A percentile compares a stretch with the other conserved stretches of the same genome.
phyloP scores from a whole-genome alignment of 768 basidiomycete species.

The Phaffia australis region DNA sequence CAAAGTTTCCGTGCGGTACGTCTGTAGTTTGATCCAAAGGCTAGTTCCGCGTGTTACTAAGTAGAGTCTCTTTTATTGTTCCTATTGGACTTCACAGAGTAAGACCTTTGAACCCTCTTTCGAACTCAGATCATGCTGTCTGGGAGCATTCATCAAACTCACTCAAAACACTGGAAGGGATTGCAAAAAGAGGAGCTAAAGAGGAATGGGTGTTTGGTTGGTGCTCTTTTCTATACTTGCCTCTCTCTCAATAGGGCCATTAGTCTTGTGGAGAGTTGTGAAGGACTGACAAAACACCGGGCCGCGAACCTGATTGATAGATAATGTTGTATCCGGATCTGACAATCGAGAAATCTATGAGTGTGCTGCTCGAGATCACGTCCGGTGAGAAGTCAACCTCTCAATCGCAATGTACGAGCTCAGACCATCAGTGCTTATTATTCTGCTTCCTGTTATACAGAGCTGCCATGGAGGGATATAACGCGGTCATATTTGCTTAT shows the following conservation, averaged over 20 bases:
- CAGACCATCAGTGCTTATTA: conserved; percentile 43
- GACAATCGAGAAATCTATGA: conserved; percentile 26
- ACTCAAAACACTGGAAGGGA: conserved; percentile 16
- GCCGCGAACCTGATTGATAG: not conserved
- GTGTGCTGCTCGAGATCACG: conserved; percentile 20
- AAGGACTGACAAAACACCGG: not conserved
- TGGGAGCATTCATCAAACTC: conserved; percentile 24
- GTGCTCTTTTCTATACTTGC: not conserved
- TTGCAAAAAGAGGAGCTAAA: conserved; percentile 18
- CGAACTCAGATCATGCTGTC: conserved; percentile 7
- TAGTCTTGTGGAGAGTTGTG: not conserved
- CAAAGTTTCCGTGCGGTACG: conserved; percentile 19
- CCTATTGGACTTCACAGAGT: not conserved
- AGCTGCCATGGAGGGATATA: conserved; percentile 94
- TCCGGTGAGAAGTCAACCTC: conserved; percentile 2
- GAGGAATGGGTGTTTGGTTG: conserved; percentile 26
- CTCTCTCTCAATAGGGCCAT: not conserved
- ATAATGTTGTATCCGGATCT: conserved; percentile 22
- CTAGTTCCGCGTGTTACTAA: not conserved
- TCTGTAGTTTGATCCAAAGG: not conserved
- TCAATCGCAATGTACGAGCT: too few species aligned
- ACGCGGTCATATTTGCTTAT: conserved; percentile 82
- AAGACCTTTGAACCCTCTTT: conserved; percentile 25
- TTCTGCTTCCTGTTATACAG: conserved; percentile 1
- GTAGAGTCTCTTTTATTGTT: not conserved